Base-by-base conservation (phyloP, 2,329 filamentous ascomycete genomes). In the Tothia fuscella region DNA sequence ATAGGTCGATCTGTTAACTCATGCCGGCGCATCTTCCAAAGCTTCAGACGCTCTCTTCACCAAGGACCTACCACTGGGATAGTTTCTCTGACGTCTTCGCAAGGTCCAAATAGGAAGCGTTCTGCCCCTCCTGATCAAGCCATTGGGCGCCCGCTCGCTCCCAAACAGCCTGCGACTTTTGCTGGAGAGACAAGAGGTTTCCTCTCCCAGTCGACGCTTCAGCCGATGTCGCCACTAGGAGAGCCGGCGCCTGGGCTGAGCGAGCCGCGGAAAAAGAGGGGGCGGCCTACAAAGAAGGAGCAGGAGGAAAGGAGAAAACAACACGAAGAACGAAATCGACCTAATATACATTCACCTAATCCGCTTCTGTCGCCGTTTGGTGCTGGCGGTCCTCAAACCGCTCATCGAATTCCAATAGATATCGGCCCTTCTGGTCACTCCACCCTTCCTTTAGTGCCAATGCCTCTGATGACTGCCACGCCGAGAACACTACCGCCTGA, bases 211-310 rank as follows among this genome's bases (percentile, higher is more conserved):
- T 19, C 31, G 6, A 10, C 20, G 2, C 21, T 14, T 25, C 41
- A 26, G 12, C 33, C 41, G 20, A 21, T 25, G 24, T 43, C 41
- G 20, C 41, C 41, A 5, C 29, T 43, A 19, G 41, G 21, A 20
- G 17, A 43, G 19, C 41, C 41, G 13, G 12, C 41, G 14, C n/a
- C 21, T 9, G 25, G 12, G 20, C 14, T 40, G 10, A 19, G 17
- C 32, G 41, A 43, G 10, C 33, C 30, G n/a, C 32, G 41, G 16
- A 43, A 43, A 7, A 43, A 43, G 19, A 31, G 41, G 21, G 41
- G 41, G 9, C 41, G 41, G 13, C 41, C 41, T 14, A 43, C 31
- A 22, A 43, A 43, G 28, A 32, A 43, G 30, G 41, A 43, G 33
- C 32, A 25, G 41, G 41, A 43, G 30, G 41, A 43, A 31, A 7